phyloP scores from a whole-genome alignment of 331 rosid genomes.

The Telfairia occidentalis region DNA sequence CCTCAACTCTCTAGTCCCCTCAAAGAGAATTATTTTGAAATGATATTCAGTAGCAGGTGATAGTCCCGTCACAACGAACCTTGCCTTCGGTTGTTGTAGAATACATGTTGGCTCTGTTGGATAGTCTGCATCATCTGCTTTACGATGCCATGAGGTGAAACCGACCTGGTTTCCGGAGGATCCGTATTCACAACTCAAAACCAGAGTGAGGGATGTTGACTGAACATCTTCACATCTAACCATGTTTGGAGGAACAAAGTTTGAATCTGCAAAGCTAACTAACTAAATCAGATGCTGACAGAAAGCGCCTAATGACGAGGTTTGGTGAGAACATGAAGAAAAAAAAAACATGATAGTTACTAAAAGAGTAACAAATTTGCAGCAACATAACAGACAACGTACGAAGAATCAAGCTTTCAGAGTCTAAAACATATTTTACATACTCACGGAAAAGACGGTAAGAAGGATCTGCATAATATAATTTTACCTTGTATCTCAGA shows the following conservation, averaged over 20 bases:
- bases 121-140: slow-evolving; percentile 38
- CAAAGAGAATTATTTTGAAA: slow-evolving; percentile 41
- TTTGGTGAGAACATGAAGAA: not conserved
- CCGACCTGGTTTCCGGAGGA: slow-evolving; percentile 26
- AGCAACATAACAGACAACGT: not conserved
- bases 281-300: slow-evolving; percentile 6
- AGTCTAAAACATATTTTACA: not conserved
- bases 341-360: not conserved
- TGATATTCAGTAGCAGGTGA: slow-evolving; percentile 61
- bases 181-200: slow-evolving; percentile 43
- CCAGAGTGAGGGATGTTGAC: slow-evolving; percentile 54
- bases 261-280: slow-evolving; percentile 39
- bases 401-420: not conserved
- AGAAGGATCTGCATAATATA: not conserved
- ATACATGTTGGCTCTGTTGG: slow-evolving; percentile 52
- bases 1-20: slow-evolving; percentile 27
- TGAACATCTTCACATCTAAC: slow-evolving; percentile 65
- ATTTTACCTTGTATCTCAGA: slow-evolving; percentile 39
- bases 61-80: slow-evolving; percentile 43
- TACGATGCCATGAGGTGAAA: slow-evolving; percentile 66
- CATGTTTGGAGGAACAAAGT: slow-evolving; percentile 36
- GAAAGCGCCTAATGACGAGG: not conserved
- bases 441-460: not conserved
- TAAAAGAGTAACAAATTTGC: not conserved
- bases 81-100: slow-evolving; percentile 36